Percentiles rank a stretch among this genome's conserved stretches.
Conservation (phyloP, 2,329 filamentous ascomycete species). For the Alternaria viburni region DNA sequence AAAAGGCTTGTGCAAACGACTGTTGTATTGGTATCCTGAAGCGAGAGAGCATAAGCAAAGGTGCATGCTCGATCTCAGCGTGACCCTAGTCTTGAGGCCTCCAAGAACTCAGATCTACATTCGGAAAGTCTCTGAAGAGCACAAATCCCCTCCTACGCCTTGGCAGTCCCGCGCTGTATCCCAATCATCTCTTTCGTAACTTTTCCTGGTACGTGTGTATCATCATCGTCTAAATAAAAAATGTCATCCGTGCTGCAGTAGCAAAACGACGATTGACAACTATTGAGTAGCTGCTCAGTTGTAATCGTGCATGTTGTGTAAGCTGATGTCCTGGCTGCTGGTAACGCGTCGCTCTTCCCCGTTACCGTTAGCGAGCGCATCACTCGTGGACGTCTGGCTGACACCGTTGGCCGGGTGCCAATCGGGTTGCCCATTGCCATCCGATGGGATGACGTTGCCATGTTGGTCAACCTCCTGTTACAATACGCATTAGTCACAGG, state of each 20-base stretch:
- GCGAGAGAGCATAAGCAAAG: slow-evolving; percentile 4
- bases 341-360: slow-evolving; percentile 46
- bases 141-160: background rate
- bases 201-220: slow-evolving; percentile 3
- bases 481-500: slow-evolving; percentile 12
- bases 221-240: slow-evolving; percentile 2
- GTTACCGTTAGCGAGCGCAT: slow-evolving; percentile 24
- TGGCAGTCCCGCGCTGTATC: background rate
- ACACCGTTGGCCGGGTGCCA: slow-evolving; percentile 33
- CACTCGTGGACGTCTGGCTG: slow-evolving; percentile 17
- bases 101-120: background rate
- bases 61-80: slow-evolving; percentile 10
- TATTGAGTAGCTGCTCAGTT: slow-evolving; percentile 14
- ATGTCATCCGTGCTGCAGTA: background rate
- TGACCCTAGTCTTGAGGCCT: background rate
- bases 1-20: slow-evolving; percentile 8
- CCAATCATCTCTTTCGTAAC: slow-evolving; percentile 5
- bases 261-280: background rate
- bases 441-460: slow-evolving; percentile 63
- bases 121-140: background rate
- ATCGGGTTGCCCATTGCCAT: slow-evolving; percentile 32
- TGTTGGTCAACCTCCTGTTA: slow-evolving; percentile 57
- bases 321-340: slow-evolving; percentile 64
- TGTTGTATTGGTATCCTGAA: slow-evolving; percentile 9
- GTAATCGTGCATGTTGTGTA: slow-evolving; percentile 62